phyloP scores from a whole-genome alignment of 176 grass and related monocot species.

The Zoysia pacifica region DNA sequence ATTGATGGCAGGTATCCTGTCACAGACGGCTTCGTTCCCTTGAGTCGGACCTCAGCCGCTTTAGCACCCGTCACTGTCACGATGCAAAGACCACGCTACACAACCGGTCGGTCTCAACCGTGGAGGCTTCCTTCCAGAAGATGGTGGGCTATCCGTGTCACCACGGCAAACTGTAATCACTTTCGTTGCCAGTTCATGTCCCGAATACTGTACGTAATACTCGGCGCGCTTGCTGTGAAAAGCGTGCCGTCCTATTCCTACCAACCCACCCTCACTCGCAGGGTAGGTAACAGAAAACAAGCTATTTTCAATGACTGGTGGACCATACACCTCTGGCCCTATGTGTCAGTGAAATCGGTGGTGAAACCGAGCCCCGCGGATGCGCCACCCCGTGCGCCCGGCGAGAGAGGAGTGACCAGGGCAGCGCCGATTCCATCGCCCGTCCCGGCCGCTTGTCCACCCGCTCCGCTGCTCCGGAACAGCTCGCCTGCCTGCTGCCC shows the following conservation, averaged over 20 bases:
- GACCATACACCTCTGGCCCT: neutral
- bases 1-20: neutral
- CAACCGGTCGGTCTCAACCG: neutral
- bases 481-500: neutral
- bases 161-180: neutral
- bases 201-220: neutral
- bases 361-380: neutral
- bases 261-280: neutral
- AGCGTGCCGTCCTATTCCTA: neutral
- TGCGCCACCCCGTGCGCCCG: neutral
- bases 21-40: neutral
- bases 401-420: neutral
- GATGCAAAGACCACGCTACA: neutral
- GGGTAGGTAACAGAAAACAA: neutral
- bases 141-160: no score
- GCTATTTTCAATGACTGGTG: neutral
- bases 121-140: no score
- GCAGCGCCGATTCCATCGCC: constrained; percentile 32
- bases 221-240: neutral
- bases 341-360: neutral
- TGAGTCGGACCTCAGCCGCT: neutral
- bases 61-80: neutral
- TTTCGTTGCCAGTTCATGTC: neutral
- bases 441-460: constrained; percentile 15
- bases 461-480: constrained; percentile 7